A percentile compares a stretch with the other conserved stretches of the same genome.
phyloP scores from a whole-genome alignment of 106 monocot genomes.

The Narthecium ossifragum region DNA sequence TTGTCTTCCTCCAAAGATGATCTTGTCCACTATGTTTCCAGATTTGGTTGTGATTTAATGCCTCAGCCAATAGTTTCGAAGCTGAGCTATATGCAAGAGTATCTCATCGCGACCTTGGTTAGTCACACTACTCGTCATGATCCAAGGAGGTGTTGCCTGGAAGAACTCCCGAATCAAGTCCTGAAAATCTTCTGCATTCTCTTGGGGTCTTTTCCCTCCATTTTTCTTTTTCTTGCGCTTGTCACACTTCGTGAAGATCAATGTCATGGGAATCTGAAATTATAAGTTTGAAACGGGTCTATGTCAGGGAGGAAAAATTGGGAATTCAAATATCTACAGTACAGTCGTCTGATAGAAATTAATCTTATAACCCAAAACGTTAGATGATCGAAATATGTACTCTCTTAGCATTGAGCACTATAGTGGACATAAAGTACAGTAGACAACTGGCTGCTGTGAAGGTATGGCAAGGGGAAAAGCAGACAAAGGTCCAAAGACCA shows the following conservation, averaged over 20 bases:
- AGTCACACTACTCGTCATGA: slow-evolving; percentile 91
- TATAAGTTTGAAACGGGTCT: background rate
- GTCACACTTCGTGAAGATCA: slow-evolving; percentile 96
- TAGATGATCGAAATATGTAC: no score
- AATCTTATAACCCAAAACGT: no score
- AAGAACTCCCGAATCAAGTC: slow-evolving; percentile 66
- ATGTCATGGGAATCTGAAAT: slow-evolving; percentile 80
- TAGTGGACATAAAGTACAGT: no score
- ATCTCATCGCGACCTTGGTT: slow-evolving; percentile 92
- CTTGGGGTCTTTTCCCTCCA: slow-evolving; percentile 78
- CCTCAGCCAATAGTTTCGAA: slow-evolving; percentile 94
- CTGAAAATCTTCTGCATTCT: slow-evolving; percentile 78
- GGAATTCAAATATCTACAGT: no score
- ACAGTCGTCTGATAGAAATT: no score
- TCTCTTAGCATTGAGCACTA: no score
- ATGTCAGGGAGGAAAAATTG: no score
- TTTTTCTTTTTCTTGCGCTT: slow-evolving; percentile 95
- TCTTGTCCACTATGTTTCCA: no score
- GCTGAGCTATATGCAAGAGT: slow-evolving; percentile 85
- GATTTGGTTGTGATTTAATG: slow-evolving; percentile 25
- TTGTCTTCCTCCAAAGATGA: no score
- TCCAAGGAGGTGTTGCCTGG: slow-evolving; percentile 77
- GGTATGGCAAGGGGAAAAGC: no score
- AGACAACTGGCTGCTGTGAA: no score
- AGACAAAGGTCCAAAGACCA: no score